Base-by-base conservation (phyloP, 2,329 filamentous ascomycete genomes). In the Bipolaris oryzae region DNA sequence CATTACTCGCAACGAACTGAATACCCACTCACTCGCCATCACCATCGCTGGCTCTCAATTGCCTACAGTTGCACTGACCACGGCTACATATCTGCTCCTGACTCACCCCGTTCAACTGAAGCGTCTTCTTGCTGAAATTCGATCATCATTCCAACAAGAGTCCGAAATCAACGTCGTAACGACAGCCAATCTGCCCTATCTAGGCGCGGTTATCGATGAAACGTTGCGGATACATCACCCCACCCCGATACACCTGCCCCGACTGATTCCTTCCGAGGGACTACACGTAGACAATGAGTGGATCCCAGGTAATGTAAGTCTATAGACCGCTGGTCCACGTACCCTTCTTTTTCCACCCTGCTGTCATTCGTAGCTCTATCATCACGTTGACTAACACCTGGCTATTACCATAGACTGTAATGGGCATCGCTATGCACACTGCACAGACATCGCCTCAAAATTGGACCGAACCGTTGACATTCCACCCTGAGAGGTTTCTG, bases 21-120 rank as follows among this genome's bases (percentile, higher is more conserved):
- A 50, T 11, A 39, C 47, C 7, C 47, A 50, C 13, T 50, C 47
- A n/a, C 47, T 50, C 16, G 47, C 47, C 21, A 38, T 56, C 42
- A 56, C 50, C 25, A 49, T 56, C 11, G 53, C 50, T 11, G 53
- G 53, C 20, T 56, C 53, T 33, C 20, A 50, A 37, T 35, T 52
- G 16, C 50, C 53, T 16, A 56, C 53, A 9, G 47, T 49, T 5
- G 50, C 53, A 7, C 37, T 56, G 21, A 20, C 50, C 11, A 47
- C 53, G 25, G 48, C 47, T 16, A 25, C 53, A 6, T 56, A 56
- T 15, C 5, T 56, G 10, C 53, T 56, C 10, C n/a, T 56, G 35
- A 56, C 50, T n/a, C 20, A 42, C 25, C 37, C 48, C n/a, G 2
- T 47, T 5, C 50, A 49, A 20, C n/a, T 56, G 28, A 13, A 21